Base-by-base conservation (phyloP, 78 protist species). In the Dictyostelium capitatum region DNA sequence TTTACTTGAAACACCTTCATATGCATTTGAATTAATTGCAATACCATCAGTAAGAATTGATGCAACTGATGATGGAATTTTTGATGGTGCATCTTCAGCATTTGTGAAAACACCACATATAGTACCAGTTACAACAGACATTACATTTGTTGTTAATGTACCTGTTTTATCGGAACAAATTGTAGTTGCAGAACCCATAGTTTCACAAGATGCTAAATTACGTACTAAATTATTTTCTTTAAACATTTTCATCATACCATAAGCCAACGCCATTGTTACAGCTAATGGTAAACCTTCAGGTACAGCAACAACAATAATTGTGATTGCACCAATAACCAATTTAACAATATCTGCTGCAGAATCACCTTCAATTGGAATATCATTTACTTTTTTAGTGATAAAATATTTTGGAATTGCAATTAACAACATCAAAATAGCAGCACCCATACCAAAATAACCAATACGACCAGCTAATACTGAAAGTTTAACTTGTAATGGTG, bases 121-220 rank as follows among this genome's bases (percentile, higher is more conserved):
- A 56, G 73, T 53, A 47, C 90, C 95, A 72, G 75, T 46, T 72
- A 95, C 97, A 23, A 99, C 99, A 3, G 98, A 97, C 99, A 99
- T 98, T 23, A 87, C 53, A 96, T 98, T 97, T 43, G 82, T 81
- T 5, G 99, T 98, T 30, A 98, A 93, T 3, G 99, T 98, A 41
- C 99, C 99, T 11, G 99, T 98, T 96, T 99, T 98, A 94, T 99
- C 99, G 4, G 98, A 96, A 80, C 99, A 98, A 80, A 98, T 98
- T 59, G 65, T 87, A 5, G 98, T 97, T 4, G 99, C 99, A 0
- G 96, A 90, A 51, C 98, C 99, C 99, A 99, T 99, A 25, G 99
- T 99, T 91, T 99, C 99, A 79, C 98, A 97, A 0, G 98, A 90
- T 9, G 78, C 89, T 50, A 98, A 80, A 25, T 91, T 83, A 62